A percentile compares a stretch with the other conserved stretches of the same genome.
phyloP scores from a whole-genome alignment of 1,284 basidiomycete species.

The Thelephora terrestris region DNA sequence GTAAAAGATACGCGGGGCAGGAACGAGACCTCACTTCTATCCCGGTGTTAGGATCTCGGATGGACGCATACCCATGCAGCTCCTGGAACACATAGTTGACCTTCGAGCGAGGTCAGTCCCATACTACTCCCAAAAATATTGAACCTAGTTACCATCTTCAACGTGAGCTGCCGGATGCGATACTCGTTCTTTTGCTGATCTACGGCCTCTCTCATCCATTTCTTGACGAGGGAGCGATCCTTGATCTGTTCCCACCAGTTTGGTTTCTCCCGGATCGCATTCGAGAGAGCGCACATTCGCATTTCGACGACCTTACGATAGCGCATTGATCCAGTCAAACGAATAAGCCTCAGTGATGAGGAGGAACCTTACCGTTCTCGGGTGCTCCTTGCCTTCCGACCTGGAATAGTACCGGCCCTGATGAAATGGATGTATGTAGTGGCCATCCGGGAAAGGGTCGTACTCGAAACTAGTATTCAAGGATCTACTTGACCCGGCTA shows the following conservation, averaged over 20 bases:
- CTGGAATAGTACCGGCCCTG: background rate
- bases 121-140: too few relatives aligned
- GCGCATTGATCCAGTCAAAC: too few relatives aligned
- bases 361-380: background rate
- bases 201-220: conserved; percentile 11
- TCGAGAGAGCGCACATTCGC: conserved; percentile 8
- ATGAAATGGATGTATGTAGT: background rate
- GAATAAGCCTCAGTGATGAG: too few relatives aligned
- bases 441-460: background rate
- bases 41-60: conserved; percentile 27
- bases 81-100: conserved; percentile 42
- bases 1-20: background rate
- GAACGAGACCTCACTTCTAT: conserved; percentile 25
- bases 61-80: conserved; percentile 33
- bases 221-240: conserved; percentile 6
- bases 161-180: too few relatives aligned
- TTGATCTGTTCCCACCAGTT: conserved; percentile 12
- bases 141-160: too few relatives aligned
- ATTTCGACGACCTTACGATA: conserved; percentile 6
- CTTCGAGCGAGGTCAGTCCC: background rate
- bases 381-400: background rate
- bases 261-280: conserved; percentile 10
- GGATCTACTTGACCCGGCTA: too few relatives aligned
- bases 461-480: too few relatives aligned
- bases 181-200: background rate